These are phyloP conservation scores for Hygrophorus pudorinus DNA, from an alignment of 768 basidiomycete species.

Conservation along the genomic window DNA sequence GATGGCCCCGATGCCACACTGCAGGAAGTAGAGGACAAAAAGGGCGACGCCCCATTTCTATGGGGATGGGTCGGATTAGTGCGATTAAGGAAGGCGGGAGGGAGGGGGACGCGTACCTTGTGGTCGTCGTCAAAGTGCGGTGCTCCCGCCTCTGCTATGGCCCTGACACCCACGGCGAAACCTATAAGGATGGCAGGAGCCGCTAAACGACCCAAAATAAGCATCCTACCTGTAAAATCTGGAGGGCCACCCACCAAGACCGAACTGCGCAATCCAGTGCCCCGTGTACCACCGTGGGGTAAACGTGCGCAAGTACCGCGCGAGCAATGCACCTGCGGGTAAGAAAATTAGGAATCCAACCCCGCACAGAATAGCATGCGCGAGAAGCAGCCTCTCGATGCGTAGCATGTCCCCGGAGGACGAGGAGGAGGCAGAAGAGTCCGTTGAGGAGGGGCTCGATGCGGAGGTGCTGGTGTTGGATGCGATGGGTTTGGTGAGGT, in stretches of 20 bases:
- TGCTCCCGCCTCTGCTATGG: constrained; percentile 24
- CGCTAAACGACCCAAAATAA: constrained; percentile 24
- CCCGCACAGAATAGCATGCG: constrained; percentile 42
- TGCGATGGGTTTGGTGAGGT: constrained; percentile 32
- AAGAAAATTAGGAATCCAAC: constrained; percentile 44
- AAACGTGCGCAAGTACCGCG: constrained; percentile 44
- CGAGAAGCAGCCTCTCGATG: constrained; percentile 41
- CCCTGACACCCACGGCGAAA: constrained; percentile 30
- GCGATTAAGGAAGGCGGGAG: background rate
- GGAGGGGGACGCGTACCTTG: constrained; percentile 26
- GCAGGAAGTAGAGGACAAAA: constrained; percentile 39
- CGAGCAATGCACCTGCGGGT: constrained; percentile 42
- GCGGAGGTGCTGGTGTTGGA: constrained; percentile 15
- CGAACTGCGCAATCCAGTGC: constrained; percentile 42
- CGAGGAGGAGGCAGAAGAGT: constrained; percentile 15
- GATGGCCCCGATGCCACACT: constrained; percentile 38
- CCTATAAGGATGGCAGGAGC: constrained; percentile 36
- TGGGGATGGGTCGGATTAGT: background rate
- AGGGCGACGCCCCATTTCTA: constrained; percentile 44
- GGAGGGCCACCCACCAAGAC: constrained; percentile 33
- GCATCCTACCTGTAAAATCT: too few species aligned
- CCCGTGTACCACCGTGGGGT: constrained; percentile 40
- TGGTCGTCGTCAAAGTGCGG: constrained; percentile 33
- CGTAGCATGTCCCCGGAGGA: too few species aligned
- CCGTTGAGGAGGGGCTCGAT: constrained; percentile 9